Evolutionary conservation across 192 early-diverging fungal genomes (phyloP).

Genomic region (Physocladia obscura): DNA sequence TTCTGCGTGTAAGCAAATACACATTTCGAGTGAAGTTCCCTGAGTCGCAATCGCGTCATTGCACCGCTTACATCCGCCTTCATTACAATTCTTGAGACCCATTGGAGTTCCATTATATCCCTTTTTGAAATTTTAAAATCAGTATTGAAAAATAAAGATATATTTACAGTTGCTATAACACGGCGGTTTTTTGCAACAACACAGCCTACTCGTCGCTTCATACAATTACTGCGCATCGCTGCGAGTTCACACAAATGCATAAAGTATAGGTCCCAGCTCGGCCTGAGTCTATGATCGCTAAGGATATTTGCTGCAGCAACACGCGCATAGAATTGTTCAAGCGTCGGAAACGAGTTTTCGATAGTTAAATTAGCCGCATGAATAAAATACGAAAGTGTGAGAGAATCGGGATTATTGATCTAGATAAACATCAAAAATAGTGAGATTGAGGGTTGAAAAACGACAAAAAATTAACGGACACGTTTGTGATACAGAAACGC

Average conservation of each 20-base stretch:
- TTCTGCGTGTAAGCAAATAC: conserved; percentile 96
- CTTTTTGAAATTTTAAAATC: background rate
- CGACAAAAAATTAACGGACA: no score
- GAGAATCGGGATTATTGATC: no score
- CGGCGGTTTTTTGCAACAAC: conserved; percentile 84
- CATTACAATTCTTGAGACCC: conserved; percentile 88
- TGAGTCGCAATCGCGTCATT: conserved; percentile 76
- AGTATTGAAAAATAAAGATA: background rate
- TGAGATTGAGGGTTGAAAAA: no score
- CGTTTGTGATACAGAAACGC: no score
- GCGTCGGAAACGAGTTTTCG: conserved; percentile 53
- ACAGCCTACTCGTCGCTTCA: conserved; percentile 97
- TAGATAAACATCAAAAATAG: no score
- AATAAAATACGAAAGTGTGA: conserved; percentile 17
- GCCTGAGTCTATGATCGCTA: conserved; percentile 76
- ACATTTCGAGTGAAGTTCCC: conserved; percentile 78
- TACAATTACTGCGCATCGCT: conserved; percentile 88
- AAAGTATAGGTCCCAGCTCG: conserved; percentile 95
- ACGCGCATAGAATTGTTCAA: conserved; percentile 36
- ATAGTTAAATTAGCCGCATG: conserved; percentile 60
- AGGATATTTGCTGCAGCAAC: conserved; percentile 48
- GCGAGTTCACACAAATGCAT: conserved; percentile 92
- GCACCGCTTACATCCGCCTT: conserved; percentile 91
- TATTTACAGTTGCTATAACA: conserved; percentile 79
- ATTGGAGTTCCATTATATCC: conserved; percentile 99